Conservation (phyloP, 2,329 filamentous ascomycete genomes). For the Eutypella sp. region DNA sequence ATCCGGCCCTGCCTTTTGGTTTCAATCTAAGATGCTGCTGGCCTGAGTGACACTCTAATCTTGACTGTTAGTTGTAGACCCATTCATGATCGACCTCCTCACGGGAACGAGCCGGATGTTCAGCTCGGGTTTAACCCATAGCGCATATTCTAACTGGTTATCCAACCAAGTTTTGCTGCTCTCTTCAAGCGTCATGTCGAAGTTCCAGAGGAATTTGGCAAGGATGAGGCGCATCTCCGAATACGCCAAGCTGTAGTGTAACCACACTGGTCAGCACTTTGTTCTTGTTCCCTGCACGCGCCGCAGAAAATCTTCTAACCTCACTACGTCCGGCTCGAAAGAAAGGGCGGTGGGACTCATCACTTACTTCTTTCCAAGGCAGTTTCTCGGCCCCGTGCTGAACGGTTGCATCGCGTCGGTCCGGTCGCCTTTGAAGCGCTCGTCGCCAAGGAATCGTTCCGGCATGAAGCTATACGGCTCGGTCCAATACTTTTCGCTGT, state of each 20-base stretch:
- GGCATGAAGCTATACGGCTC: constrained; percentile 34
- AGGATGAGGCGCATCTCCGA: constrained; percentile 37
- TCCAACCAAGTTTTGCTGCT: constrained; percentile 25
- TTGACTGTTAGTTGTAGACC: background rate
- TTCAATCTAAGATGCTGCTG: background rate
- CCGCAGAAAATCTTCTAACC: no score
- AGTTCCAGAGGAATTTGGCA: constrained; percentile 33
- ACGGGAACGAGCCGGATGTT: constrained; percentile 24
- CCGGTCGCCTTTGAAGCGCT: constrained; percentile 27
- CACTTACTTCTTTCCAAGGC: constrained; percentile 35
- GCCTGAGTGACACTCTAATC: background rate
- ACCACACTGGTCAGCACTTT: constrained; percentile 6
- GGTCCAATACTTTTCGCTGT: constrained; percentile 30
- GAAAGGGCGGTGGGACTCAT: background rate
- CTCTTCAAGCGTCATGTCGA: constrained; percentile 29
- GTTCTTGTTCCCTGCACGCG: background rate
- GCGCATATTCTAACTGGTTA: constrained; percentile 26
- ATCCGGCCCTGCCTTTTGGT: no score
- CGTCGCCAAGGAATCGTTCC: constrained; percentile 32
- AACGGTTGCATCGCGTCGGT: constrained; percentile 33
- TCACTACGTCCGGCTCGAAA: no score
- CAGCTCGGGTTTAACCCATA: constrained; percentile 32
- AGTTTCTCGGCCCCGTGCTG: constrained; percentile 33
- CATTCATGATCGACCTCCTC: background rate
- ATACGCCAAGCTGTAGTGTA: constrained; percentile 30